These are phyloP conservation scores for Haplographium delicatum DNA, from an alignment of 495 filamentous ascomycete species.

Conservation along the genomic window DNA sequence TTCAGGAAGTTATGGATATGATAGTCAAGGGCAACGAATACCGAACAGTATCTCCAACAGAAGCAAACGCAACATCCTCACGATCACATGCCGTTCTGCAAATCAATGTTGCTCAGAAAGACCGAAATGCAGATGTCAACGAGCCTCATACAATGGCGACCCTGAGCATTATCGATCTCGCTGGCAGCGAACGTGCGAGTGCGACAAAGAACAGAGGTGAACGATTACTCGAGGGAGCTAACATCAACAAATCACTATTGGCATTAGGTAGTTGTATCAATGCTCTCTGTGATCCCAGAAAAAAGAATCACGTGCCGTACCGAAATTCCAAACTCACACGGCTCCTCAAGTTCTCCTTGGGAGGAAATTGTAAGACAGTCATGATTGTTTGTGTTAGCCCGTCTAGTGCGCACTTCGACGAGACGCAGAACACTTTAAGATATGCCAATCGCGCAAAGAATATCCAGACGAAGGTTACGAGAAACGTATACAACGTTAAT, in stretches of 20 bases:
- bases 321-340: conserved; percentile 96
- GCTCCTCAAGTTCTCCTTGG: conserved; percentile 92
- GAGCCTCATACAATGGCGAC: conserved; percentile 98
- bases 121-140: conserved; percentile 86
- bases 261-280: conserved; percentile 98
- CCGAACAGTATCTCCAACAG: conserved; percentile 93
- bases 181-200: conserved; percentile 92
- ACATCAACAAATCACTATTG: conserved; percentile 98
- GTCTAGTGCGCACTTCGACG: conserved; percentile 94
- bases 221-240: conserved; percentile 86
- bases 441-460: conserved; percentile 99
- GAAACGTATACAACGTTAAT: conserved; percentile 99
- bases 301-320: conserved; percentile 93
- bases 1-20: conserved; percentile 98
- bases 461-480: conserved; percentile 97
- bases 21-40: conserved; percentile 92
- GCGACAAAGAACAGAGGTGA: conserved; percentile 97
- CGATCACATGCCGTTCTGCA: conserved; percentile 98
- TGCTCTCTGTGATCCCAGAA: conserved; percentile 89
- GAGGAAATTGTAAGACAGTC: conserved; percentile 97
- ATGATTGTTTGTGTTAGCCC: conserved; percentile 99
- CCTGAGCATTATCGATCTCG: conserved; percentile 95
- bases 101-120: conserved; percentile 92
- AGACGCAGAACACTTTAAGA: conserved; percentile 96
- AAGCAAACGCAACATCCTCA: conserved; percentile 96